These are phyloP conservation scores for Globisporangium uncinulatum DNA, from an alignment of 352 stramenopile genomes.

Conservation along the genomic window DNA sequence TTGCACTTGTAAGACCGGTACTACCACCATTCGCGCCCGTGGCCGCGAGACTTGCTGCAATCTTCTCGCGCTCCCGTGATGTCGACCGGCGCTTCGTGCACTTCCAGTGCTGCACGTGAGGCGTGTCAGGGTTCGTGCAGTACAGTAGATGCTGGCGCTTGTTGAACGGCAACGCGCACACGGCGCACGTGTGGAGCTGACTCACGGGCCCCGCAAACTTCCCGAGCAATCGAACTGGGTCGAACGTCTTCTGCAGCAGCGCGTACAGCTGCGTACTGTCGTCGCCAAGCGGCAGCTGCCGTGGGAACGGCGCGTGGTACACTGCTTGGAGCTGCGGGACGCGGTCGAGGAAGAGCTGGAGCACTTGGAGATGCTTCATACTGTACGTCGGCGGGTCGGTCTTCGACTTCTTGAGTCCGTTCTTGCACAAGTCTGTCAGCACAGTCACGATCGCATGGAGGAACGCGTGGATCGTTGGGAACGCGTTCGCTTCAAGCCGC, in stretches of 20 bases:
- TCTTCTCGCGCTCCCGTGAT: conserved; percentile 16
- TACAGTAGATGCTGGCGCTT: conserved; percentile 77
- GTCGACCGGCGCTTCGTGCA: conserved; percentile 60
- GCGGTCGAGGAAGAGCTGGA: conserved; percentile 65
- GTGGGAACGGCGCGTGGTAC: conserved; percentile 24
- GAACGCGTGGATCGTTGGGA: conserved; percentile 29
- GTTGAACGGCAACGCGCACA: conserved; percentile 71
- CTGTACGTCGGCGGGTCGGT: conserved; percentile 45
- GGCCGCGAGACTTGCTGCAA: conserved; percentile 12
- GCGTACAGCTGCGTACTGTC: conserved; percentile 46
- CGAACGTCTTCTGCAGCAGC: conserved; percentile 47
- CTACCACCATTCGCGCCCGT: not conserved
- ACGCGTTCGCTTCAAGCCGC: conserved; percentile 30
- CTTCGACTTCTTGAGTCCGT: conserved; percentile 41
- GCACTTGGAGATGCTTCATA: conserved; percentile 54
- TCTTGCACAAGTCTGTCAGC: conserved; percentile 48
- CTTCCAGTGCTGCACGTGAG: conserved; percentile 70
- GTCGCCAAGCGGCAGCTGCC: conserved; percentile 27
- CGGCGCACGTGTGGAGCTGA: conserved; percentile 46
- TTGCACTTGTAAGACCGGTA: conserved; percentile 16
- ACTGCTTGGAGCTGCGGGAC: conserved; percentile 57
- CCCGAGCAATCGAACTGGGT: conserved; percentile 42
- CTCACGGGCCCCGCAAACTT: conserved; percentile 56
- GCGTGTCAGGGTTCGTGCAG: conserved; percentile 31
- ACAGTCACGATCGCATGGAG: conserved; percentile 33